These are phyloP conservation scores for Phytophthora aleatoria DNA, from an alignment of 352 stramenopile genomes.

Conservation along the genomic window DNA sequence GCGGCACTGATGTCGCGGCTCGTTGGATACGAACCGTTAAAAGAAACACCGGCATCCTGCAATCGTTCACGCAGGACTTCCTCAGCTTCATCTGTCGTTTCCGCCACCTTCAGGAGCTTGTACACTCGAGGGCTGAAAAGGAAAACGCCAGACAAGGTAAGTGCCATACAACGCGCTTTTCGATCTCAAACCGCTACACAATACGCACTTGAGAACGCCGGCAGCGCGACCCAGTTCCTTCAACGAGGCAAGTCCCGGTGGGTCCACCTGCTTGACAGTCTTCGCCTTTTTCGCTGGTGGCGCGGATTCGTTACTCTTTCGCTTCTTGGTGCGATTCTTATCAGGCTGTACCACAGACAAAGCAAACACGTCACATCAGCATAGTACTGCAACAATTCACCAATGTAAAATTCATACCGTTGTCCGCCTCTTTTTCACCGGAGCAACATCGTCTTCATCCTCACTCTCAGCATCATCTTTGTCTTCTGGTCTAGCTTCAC, in stretches of 20 bases:
- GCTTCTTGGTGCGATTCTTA: slow-evolving; percentile 16
- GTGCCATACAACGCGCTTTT: slow-evolving; percentile 1
- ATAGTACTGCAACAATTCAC: neutral
- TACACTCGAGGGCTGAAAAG: slow-evolving; percentile 66
- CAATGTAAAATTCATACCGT: slow-evolving; percentile 24
- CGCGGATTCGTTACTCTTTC: slow-evolving; percentile 20
- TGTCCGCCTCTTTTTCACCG: slow-evolving; percentile 27
- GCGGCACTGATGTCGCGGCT: slow-evolving; percentile 67
- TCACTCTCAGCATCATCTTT: slow-evolving; percentile 20
- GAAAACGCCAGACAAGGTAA: slow-evolving; percentile 3
- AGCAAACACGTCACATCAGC: neutral
- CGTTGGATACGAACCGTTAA: slow-evolving; percentile 63
- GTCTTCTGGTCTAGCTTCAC: slow-evolving; percentile 33
- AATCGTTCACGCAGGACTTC: slow-evolving; percentile 64
- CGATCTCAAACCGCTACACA: neutral
- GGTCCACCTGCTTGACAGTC: slow-evolving; percentile 32
- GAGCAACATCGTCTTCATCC: slow-evolving; percentile 27
- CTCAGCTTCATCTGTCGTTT: slow-evolving; percentile 53
- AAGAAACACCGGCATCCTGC: slow-evolving; percentile 47
- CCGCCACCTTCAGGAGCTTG: slow-evolving; percentile 50
- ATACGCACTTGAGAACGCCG: slow-evolving; percentile 66
- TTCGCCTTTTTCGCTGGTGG: slow-evolving; percentile 36
- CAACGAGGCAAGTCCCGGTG: slow-evolving; percentile 55
- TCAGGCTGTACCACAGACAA: slow-evolving; percentile 9
- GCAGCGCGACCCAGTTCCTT: slow-evolving; percentile 76